phyloP scores from a whole-genome alignment of 2,329 filamentous ascomycete species.

The Curvularia lunata region DNA sequence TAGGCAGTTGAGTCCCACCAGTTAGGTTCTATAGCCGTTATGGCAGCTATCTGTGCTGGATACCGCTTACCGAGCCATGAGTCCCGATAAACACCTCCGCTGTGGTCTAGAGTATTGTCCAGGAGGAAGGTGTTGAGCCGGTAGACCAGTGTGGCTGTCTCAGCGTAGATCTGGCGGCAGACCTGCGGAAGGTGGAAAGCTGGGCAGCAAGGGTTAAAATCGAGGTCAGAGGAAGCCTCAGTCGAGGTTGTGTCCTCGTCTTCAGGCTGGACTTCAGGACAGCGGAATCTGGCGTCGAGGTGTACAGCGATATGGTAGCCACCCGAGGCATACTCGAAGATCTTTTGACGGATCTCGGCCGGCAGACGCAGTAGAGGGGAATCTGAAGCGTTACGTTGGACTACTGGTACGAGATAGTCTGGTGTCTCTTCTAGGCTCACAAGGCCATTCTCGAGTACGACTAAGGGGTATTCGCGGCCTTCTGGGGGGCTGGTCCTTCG shows the following conservation, averaged over 20 bases:
- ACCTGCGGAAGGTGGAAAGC: not conserved
- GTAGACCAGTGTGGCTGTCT: not conserved
- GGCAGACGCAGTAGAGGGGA: constrained; percentile 14
- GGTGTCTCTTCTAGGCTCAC: constrained; percentile 4
- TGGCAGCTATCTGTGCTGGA: too few species aligned
- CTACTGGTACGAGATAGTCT: not conserved
- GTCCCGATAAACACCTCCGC: too few species aligned
- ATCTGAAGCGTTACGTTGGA: not conserved
- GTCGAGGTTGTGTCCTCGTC: too few species aligned
- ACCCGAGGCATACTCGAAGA: constrained; percentile 5
- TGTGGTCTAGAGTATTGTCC: too few species aligned
- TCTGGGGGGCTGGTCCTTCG: not conserved
- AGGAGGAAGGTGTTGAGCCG: not conserved
- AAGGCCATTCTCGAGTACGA: constrained; percentile 2
- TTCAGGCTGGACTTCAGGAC: not conserved
- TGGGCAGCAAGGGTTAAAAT: not conserved
- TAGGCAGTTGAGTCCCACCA: too few species aligned
- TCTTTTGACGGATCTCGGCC: constrained; percentile 7
- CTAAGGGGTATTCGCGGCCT: not conserved
- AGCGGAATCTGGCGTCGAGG: too few species aligned
- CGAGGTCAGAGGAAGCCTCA: not conserved
- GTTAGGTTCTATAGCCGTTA: too few species aligned
- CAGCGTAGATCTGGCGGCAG: not conserved
- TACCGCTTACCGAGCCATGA: too few species aligned
- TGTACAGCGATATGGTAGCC: not conserved